These are phyloP conservation scores for Populus tremula DNA, from an alignment of 345 rosid genomes.

Conservation along the genomic window DNA sequence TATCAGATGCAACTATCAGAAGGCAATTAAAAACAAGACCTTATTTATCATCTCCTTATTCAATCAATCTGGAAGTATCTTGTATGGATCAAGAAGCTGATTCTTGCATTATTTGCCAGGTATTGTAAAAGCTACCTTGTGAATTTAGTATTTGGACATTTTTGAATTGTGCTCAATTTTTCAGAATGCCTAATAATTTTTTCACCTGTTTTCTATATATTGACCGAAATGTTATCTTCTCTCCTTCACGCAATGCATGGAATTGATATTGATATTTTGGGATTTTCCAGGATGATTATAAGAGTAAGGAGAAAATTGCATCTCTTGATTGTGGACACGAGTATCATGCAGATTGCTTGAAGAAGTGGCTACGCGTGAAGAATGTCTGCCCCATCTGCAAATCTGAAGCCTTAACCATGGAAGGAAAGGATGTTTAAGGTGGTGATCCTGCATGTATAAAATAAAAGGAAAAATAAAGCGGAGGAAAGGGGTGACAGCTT, in stretches of 20 bases:
- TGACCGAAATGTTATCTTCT: not conserved
- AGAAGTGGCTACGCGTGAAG: constrained; percentile 81
- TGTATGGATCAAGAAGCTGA: constrained; percentile 51
- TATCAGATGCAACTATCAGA: constrained; percentile 56
- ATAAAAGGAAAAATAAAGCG: constrained; percentile 10
- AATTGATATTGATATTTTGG: not conserved
- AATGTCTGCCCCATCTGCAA: constrained; percentile 88
- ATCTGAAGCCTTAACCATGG: constrained; percentile 53
- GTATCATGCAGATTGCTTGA: constrained; percentile 78
- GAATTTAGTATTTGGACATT: not conserved
- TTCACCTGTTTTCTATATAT: not conserved
- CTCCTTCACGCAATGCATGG: not conserved
- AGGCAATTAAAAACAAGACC: constrained; percentile 48
- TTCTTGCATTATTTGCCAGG: constrained; percentile 91
- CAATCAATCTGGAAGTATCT: constrained; percentile 58
- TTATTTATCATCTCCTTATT: constrained; percentile 26
- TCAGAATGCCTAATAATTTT: not conserved
- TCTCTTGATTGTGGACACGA: constrained; percentile 70
- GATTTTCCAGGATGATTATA: constrained; percentile 55
- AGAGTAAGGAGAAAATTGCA: constrained; percentile 53
- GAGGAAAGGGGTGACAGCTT: constrained; percentile 20
- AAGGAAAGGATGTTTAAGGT: constrained; percentile 15
- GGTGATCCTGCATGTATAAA: not conserved
- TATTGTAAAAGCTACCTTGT: constrained; percentile 19
- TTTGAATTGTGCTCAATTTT: not conserved